Evolutionary conservation across 192 early-diverging fungal genomes (phyloP).

Genomic region (Entomortierella lignicola): DNA sequence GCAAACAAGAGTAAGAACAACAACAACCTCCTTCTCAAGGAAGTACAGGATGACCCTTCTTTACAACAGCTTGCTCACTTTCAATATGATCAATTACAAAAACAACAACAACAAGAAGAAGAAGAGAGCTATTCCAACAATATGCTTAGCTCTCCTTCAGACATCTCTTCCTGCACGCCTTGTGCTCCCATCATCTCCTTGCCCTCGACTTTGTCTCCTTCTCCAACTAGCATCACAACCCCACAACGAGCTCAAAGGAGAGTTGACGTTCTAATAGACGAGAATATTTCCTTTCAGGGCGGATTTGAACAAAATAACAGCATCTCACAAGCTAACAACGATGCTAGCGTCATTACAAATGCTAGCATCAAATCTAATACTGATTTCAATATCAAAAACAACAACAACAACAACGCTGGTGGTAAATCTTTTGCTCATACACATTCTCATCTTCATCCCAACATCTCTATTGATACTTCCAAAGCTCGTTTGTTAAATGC

Average conservation of each 20-base stretch:
- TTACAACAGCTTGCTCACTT: slow-evolving; percentile 15
- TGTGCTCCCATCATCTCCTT: slow-evolving; percentile 18
- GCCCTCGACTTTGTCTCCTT: slow-evolving; percentile 6
- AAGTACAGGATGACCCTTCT: not conserved
- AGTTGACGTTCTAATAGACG: not conserved
- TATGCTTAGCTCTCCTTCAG: not conserved
- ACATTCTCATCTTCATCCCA: slow-evolving; percentile 30
- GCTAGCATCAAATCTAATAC: not conserved
- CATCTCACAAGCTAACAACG: not conserved
- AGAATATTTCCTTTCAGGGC: slow-evolving; percentile 4
- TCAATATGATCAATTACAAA: slow-evolving; percentile 8
- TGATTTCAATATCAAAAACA: not conserved
- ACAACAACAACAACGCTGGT: not conserved
- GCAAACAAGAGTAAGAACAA: no score
- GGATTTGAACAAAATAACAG: slow-evolving; percentile 13
- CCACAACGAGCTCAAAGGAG: slow-evolving; percentile 25
- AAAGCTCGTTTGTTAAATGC: slow-evolving; percentile 31
- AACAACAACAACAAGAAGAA: slow-evolving; percentile 2
- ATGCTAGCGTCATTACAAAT: not conserved
- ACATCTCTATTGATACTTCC: slow-evolving; percentile 49
- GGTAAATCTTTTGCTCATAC: not conserved
- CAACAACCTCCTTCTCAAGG: not conserved
- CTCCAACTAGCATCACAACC: slow-evolving; percentile 9
- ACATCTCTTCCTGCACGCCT: slow-evolving; percentile 7
- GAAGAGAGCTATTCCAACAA: not conserved